Evolutionary conservation across 78 protist genomes (phyloP), one percentile per base, ranked within the genome.

Genomic region (Pigoraptor vietnamica): DNA sequence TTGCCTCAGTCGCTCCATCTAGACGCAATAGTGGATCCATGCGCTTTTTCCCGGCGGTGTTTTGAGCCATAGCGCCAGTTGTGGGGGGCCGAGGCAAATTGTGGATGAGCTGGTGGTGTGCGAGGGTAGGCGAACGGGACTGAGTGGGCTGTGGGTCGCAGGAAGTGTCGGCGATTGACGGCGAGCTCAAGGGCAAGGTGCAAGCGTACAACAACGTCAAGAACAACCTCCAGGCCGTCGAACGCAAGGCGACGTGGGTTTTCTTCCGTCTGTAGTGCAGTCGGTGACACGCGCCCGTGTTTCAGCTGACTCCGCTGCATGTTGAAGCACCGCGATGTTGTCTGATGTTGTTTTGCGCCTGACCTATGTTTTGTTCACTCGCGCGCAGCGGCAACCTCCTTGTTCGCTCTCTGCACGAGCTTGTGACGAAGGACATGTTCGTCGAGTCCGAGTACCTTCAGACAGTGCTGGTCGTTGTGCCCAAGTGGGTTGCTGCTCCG

Each of bases 381-480:
- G 35, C 0, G 10, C 1, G 0, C 88, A 83, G 39, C 33, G 95
- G 95, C 90, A 91, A 55, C 37, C 90, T 91, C 83, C 81, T 94
- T 48, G 48, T 88, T 33, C 48, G 92, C 39, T 1, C 23, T 38
- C 90, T 91, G n/a, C 37, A 0, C 37, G 94, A 55, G 25, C 1
- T 92, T 33, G 94, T 94, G 38, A 24, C 37, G 55, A 33, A 40
- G 86, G 36, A 67, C 40, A 37, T 93, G 25, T 38, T 93, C 23
- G 37, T 39, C 23, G 92, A 86, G 21, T 84, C 95, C 23, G 98
- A 97, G 91, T 94, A 94, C 94, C 89, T 97, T 67, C 87, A 91
- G 55, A 96, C 97, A 34, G 90, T 96, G 81, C 90, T 95, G 25
- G 93, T 95, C 39, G 97, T 94, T 36, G 92, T 95, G 87, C 96